Evolutionary conservation across 2,329 filamentous ascomycete genomes (phyloP).

Genomic region (Hansfordia pulvinata): DNA sequence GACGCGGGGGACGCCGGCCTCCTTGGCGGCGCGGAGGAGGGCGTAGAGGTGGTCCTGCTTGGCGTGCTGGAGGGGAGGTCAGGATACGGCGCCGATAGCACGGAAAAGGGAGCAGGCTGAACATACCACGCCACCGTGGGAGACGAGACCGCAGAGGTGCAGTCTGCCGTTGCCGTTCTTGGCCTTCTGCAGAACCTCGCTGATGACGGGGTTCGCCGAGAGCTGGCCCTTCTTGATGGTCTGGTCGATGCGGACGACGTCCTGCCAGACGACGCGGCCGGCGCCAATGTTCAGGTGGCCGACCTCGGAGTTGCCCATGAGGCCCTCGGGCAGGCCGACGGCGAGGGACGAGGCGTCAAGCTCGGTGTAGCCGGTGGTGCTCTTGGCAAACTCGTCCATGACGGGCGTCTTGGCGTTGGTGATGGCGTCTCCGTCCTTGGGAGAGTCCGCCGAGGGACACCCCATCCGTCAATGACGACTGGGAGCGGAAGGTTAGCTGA

Average conservation of each 20-base stretch:
- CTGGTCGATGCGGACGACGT: conserved; percentile 91
- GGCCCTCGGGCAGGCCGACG: conserved; percentile 85
- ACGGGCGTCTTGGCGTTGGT: conserved; percentile 81
- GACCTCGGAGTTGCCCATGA: conserved; percentile 99
- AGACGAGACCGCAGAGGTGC: conserved; percentile 84
- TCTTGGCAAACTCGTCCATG: conserved; percentile 86
- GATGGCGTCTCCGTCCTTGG: conserved; percentile 88
- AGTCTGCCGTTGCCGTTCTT: conserved; percentile 84
- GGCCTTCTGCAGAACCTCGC: conserved; percentile 61
- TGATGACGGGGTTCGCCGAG: conserved; percentile 63
- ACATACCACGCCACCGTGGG: conserved; percentile 78
- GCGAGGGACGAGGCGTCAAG: conserved; percentile 93
- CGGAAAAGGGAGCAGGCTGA: background rate
- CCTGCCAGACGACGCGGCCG: conserved; percentile 95
- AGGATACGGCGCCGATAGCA: conserved; percentile 4
- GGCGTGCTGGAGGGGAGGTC: conserved; percentile 46
- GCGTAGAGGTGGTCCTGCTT: conserved; percentile 90
- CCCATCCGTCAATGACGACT: conserved; percentile 99
- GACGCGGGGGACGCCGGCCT: conserved; percentile 73
- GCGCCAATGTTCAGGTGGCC: conserved; percentile 98
- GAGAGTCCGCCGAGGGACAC: conserved; percentile 68
- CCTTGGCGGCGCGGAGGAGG: conserved; percentile 81
- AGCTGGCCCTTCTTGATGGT: conserved; percentile 78
- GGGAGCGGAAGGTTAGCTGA: conserved; percentile 30
- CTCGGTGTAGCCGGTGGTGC: conserved; percentile 73